Evolutionary conservation across 2,329 filamentous ascomycete genomes (phyloP).

Genomic region (Penicillium verrucosum): DNA sequence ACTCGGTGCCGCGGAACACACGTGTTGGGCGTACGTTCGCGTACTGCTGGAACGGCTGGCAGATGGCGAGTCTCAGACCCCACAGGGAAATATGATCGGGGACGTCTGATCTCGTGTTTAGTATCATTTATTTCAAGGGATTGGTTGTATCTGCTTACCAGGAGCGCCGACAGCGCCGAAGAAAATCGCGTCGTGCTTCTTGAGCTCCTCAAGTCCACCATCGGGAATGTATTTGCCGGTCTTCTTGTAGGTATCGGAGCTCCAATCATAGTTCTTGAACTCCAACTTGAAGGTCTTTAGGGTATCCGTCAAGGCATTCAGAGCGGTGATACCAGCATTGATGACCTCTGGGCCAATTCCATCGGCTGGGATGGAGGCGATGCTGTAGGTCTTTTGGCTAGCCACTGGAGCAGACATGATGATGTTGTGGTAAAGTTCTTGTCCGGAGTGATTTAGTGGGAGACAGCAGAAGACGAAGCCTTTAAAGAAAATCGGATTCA

Average conservation of each 20-base stretch:
- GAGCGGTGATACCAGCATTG: conserved; percentile 59
- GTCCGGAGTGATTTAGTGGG: not conserved
- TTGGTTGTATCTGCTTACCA: conserved; percentile 28
- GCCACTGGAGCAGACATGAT: conserved; percentile 19
- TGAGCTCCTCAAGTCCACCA: conserved; percentile 56
- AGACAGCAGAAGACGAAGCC: not conserved
- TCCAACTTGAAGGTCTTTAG: conserved; percentile 58
- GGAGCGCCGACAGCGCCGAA: conserved; percentile 67
- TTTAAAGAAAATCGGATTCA: not conserved
- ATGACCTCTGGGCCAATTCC: conserved; percentile 69
- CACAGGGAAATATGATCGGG: conserved; percentile 67
- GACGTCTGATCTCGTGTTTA: conserved; percentile 44
- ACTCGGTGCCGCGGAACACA: conserved; percentile 59
- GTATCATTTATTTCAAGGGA: not conserved
- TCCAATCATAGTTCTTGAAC: conserved; percentile 65
- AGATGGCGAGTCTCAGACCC: conserved; percentile 64
- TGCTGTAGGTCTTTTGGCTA: conserved; percentile 40
- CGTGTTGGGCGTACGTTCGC: conserved; percentile 65
- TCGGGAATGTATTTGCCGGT: conserved; percentile 64
- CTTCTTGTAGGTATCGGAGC: conserved; percentile 63
- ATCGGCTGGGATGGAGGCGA: conserved; percentile 66
- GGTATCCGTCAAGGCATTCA: conserved; percentile 46
- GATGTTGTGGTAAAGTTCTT: not conserved
- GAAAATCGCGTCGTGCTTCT: conserved; percentile 62
- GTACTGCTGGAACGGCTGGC: conserved; percentile 66